Evolutionary conservation across 306 rosid genomes (phyloP).

Genomic region (Calophaca sinica): DNA sequence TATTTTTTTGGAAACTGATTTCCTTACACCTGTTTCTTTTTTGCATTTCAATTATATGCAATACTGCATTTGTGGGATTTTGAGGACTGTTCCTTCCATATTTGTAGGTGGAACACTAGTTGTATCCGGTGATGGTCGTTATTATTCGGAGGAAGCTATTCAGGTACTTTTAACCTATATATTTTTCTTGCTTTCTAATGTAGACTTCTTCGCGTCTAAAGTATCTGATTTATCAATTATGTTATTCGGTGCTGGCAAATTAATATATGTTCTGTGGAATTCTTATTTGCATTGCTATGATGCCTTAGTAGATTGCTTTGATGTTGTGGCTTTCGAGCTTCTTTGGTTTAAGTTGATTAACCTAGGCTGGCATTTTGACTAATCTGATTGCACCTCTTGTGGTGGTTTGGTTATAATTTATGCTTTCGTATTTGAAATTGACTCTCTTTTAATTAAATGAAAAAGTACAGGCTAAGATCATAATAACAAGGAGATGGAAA

Average conservation of each 20-base stretch:
- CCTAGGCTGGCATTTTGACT: conserved; percentile 10
- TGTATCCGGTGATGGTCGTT: conserved; percentile 99
- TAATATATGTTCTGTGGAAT: not conserved
- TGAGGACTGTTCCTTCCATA: conserved; percentile 29
- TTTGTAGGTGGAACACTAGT: conserved; percentile 87
- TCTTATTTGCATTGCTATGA: conserved; percentile 27
- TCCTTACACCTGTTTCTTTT: conserved; percentile 16
- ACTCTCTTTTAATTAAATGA: conserved; percentile 5
- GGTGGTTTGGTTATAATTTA: conserved; percentile 8
- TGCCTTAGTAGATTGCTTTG: not conserved
- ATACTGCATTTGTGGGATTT: conserved; percentile 18
- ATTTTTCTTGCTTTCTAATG: conserved; percentile 14
- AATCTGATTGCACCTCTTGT: conserved; percentile 23
- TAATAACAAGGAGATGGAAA: conserved; percentile 13
- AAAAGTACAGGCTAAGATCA: not conserved
- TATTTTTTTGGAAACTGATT: conserved; percentile 7
- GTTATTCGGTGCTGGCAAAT: conserved; percentile 14
- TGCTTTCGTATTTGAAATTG: conserved; percentile 8
- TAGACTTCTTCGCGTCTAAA: conserved; percentile 12
- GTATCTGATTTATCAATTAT: conserved; percentile 20
- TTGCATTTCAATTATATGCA: conserved; percentile 13
- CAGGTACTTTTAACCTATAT: conserved; percentile 61
- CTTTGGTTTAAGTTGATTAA: conserved; percentile 38
- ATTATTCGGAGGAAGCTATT: conserved; percentile 89
- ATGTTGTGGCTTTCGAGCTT: conserved; percentile 36